phyloP scores from a whole-genome alignment of 73 alveolate genomes.

The Diophrys sp. region DNA sequence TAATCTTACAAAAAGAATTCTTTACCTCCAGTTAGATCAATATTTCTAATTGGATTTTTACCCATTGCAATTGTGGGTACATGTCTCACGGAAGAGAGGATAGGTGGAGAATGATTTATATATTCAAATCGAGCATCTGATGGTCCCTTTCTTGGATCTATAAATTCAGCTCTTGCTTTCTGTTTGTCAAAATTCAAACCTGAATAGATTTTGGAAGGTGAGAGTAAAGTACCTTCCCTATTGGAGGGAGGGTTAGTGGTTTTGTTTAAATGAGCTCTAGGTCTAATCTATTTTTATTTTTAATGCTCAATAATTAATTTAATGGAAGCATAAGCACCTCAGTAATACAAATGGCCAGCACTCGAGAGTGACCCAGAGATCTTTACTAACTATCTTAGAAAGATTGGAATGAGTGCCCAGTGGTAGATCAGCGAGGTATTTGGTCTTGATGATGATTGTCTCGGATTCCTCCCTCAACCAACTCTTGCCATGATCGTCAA shows the following conservation, averaged over 20 bases:
- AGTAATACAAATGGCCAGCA: slow-evolving; percentile 83
- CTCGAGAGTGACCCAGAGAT: slow-evolving; percentile 89
- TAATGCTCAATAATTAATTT: not conserved
- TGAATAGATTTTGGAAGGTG: not conserved
- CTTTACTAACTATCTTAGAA: slow-evolving; percentile 78
- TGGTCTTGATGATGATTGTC: slow-evolving; percentile 75
- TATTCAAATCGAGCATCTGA: not conserved
- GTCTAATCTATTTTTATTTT: too few relatives aligned
- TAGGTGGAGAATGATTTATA: not conserved
- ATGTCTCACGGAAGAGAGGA: not conserved
- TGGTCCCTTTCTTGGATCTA: not conserved
- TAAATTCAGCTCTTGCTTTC: not conserved
- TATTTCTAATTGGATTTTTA: not conserved
- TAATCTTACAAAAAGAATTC: not conserved
- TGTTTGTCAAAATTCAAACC: not conserved
- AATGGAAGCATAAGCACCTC: slow-evolving; percentile 10
- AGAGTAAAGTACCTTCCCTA: too few relatives aligned
- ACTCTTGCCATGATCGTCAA: slow-evolving; percentile 71
- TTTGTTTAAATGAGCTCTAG: too few relatives aligned
- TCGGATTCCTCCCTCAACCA: slow-evolving; percentile 67
- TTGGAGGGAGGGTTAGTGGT: not conserved
- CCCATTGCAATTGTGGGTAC: not conserved
- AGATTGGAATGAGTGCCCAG: slow-evolving; percentile 69
- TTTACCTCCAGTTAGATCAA: not conserved
- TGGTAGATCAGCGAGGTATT: slow-evolving; percentile 71